phyloP scores from a whole-genome alignment of 371 early-diverging fungal genomes.

The Zychaea mexicana region DNA sequence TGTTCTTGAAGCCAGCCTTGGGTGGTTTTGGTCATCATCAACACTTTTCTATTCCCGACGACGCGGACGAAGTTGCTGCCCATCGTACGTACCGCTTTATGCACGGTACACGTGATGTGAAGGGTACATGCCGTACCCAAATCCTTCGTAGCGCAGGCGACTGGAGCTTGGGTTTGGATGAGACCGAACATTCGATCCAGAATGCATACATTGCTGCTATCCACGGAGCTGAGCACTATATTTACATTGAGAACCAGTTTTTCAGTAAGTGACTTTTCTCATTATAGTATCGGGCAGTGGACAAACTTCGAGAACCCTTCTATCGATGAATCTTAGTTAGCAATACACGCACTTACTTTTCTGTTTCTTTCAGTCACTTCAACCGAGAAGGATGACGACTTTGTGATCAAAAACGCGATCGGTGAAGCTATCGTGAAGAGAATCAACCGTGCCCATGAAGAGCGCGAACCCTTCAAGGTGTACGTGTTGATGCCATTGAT shows the following conservation, averaged over 20 bases:
- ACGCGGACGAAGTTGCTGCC: constrained; percentile 8
- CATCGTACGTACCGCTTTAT: constrained; percentile 31
- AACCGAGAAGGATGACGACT: constrained; percentile 47
- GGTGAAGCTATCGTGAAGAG: constrained; percentile 81
- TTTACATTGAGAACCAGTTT: constrained; percentile 97
- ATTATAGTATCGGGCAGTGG: too few species aligned
- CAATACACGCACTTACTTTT: too few species aligned
- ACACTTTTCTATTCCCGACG: constrained; percentile 27
- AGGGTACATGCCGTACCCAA: constrained; percentile 65
- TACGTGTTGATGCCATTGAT: constrained; percentile 89
- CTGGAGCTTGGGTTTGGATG: constrained; percentile 69
- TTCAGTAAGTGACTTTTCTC: constrained; percentile 88
- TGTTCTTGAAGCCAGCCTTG: constrained; percentile 47
- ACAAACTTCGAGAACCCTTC: too few species aligned
- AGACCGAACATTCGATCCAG: constrained; percentile 74
- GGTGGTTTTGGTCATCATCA: constrained; percentile 43
- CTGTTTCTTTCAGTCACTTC: constrained; percentile 60
- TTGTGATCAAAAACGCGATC: constrained; percentile 73
- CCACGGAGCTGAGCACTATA: constrained; percentile 73
- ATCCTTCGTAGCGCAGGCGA: constrained; percentile 69
- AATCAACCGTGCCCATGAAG: constrained; percentile 73
- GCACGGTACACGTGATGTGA: constrained; percentile 28
- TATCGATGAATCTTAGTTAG: too few species aligned
- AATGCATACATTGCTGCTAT: constrained; percentile 83
- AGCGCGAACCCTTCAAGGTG: constrained; percentile 74